Percentiles rank a stretch among this genome's conserved stretches.
These are phyloP conservation scores for Colletotrichum sp. DNA, from an alignment of 2,329 filamentous ascomycete species.

Conservation along the genomic window DNA sequence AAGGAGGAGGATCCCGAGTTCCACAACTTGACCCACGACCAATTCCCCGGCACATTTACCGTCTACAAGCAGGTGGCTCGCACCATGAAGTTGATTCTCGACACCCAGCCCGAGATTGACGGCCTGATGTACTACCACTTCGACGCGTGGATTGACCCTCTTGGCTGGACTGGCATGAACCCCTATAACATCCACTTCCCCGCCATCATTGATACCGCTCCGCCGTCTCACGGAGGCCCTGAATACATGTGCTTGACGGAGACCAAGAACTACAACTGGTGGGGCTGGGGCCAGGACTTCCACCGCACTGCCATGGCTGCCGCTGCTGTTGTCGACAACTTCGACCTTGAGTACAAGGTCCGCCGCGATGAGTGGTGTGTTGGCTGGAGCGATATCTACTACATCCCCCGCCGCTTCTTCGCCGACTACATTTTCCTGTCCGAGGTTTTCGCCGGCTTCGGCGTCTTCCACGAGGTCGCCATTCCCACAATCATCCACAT, in stretches of 20 bases:
- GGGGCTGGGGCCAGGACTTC: conserved; percentile 24
- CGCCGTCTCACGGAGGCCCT: conserved; percentile 22
- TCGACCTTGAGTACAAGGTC: conserved; percentile 26
- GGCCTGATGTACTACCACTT: conserved; percentile 36
- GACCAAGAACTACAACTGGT: conserved; percentile 25
- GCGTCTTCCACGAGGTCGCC: conserved; percentile 35
- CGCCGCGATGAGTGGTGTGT: conserved; percentile 30
- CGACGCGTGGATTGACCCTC: conserved; percentile 36
- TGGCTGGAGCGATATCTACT: conserved; percentile 39
- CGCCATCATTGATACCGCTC: conserved; percentile 22
- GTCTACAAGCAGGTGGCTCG: conserved; percentile 29
- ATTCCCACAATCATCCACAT: conserved; percentile 36
- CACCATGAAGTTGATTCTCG: conserved; percentile 34
- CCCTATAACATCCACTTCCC: conserved; percentile 32
- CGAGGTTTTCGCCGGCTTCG: conserved; percentile 26
- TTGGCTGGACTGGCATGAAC: conserved; percentile 29
- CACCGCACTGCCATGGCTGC: conserved; percentile 23
- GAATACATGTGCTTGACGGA: conserved; percentile 26
- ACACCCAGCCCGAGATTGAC: conserved; percentile 29
- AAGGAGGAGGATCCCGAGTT: conserved; percentile 15
- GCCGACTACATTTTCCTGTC: conserved; percentile 33
- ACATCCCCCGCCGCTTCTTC: conserved; percentile 35
- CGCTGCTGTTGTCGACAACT: conserved; percentile 16
- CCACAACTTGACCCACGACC: conserved; percentile 32
- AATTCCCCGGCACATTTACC: conserved; percentile 24